Base-by-base conservation (phyloP, 257 asterid genomes). In the Primulina tabacum region DNA sequence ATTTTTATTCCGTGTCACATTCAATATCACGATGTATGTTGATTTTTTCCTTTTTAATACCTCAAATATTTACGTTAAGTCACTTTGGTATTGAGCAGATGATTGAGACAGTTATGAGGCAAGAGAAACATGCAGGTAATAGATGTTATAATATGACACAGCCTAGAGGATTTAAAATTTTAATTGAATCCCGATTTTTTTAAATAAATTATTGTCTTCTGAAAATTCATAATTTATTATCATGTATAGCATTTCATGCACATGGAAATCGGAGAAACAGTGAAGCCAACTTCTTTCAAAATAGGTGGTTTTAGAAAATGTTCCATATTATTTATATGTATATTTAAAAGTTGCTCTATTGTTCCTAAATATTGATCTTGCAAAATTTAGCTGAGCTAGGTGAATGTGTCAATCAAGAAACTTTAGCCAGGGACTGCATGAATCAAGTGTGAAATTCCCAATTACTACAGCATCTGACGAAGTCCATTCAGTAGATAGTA, bases 81-180 rank as follows among this genome's bases (percentile, higher is more conserved):
- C 47, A 69, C 75, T 55, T 37, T 40, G 71, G 16, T 62, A 79
- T 61, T 59, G 73, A 63, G 56, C 72, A 61, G 73, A 76, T 64
- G 73, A 24, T 56, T 28, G 76, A 58, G 73, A 59, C 64, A 61
- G 40, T 77, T 56, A 32, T 76, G 33, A 58, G 24, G 68, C 72
- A 70, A 38, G 72, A 74, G 80, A 67, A 69, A 58, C 70, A 62
- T 21, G 53, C 68, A 12, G 87, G 95, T 85, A 77, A 73, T 40
- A 38, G 16, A 72, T 84, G 47, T 47, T 40, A 58, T 60, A 40
- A 60, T 24, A 21, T 17, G 24, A 7, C 43, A 67, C 59, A 29
- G 67, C 62, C 30, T 29, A 7, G 30, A 43, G 16, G 43, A 62
- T 28, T 65, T 62, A 28, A 68, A 50, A 20, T 65, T 35, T n/a